Base-by-base conservation (phyloP, 805 yeast species). In the Blastobotrys attinorum region DNA sequence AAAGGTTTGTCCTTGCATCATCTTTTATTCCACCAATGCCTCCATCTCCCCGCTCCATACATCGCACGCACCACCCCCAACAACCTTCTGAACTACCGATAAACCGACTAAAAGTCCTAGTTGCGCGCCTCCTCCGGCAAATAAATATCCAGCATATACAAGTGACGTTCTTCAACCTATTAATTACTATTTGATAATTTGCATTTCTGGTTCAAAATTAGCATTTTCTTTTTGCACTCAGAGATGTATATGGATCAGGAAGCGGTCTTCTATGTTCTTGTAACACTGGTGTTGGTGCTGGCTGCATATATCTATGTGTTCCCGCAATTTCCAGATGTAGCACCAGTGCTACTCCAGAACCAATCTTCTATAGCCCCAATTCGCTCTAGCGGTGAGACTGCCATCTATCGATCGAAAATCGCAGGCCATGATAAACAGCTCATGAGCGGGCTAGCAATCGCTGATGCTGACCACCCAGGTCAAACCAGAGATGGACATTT, bases 401-500 rank as follows among this genome's bases (percentile, higher is more conserved):
- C 95, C 0, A 67, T 83, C 8, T 80, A 83, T 60, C 72, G 92
- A 49, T 81, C 87, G 40, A 77, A 77, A 37, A 78, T 82, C 51
- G 76, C 83, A 25, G 92, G 89, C 18, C 79, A 76, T 57, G 84
- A 86, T 3, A 59, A 75, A 46, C 81, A 84, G 0, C 67, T 88
- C 44, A 69, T 81, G 18, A 73, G 83, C 2, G 94, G 94, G 0
- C 63, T 84, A 44, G 76, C 77, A 37, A 72, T 88, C 20, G 71
- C 41, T 17, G 43, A 46, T 2, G 44, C 85, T 35, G 69, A 73
- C 21, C 79, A 76, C 29, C 83, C 81, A 58, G n/a, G n/a, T n/a
- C 75, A 73, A 49, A 57, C 82, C 18, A 69, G 95, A 52, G 81
- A 83, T 58, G 96, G 96, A 2, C 79, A 76, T 51, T 58, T 86